Conservation (phyloP, 2,329 filamentous ascomycete genomes). For the Elsinoe arachidis region DNA sequence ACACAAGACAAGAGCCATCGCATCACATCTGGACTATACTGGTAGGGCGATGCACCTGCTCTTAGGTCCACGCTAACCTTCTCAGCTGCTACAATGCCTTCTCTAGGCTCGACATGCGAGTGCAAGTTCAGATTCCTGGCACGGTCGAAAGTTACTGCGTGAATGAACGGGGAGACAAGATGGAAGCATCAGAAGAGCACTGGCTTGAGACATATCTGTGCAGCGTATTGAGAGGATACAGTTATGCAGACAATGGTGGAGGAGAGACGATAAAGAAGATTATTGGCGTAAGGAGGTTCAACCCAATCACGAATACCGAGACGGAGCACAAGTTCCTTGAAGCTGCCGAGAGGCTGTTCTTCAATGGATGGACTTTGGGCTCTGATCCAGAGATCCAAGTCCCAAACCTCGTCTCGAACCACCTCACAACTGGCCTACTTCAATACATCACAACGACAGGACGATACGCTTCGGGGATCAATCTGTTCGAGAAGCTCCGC, state of each 20-base stretch:
- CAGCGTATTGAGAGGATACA: constrained; percentile 86
- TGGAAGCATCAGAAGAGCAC: constrained; percentile 82
- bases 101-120: constrained; percentile 94
- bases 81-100: constrained; percentile 94
- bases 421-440: constrained; percentile 84
- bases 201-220: constrained; percentile 98
- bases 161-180: constrained; percentile 91
- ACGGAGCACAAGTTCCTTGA: constrained; percentile 93
- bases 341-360: constrained; percentile 89
- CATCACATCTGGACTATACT: constrained; percentile 89
- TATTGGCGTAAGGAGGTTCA: constrained; percentile 92
- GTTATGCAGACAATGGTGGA: constrained; percentile 90
- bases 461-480: constrained; percentile 88
- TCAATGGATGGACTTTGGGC: constrained; percentile 88
- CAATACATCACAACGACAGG: constrained; percentile 95
- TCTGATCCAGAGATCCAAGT: constrained; percentile 97
- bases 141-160: constrained; percentile 96
- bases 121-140: constrained; percentile 93
- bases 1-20: constrained; percentile 77
- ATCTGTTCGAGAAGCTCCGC: constrained; percentile 92
- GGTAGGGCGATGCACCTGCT: constrained; percentile 45
- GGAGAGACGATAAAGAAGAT: constrained; percentile 95
- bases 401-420: constrained; percentile 91
- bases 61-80: constrained; percentile 23
- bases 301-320: constrained; percentile 96